Base-by-base conservation (phyloP, 1,284 basidiomycete species). In the Phylloporus sp. region DNA sequence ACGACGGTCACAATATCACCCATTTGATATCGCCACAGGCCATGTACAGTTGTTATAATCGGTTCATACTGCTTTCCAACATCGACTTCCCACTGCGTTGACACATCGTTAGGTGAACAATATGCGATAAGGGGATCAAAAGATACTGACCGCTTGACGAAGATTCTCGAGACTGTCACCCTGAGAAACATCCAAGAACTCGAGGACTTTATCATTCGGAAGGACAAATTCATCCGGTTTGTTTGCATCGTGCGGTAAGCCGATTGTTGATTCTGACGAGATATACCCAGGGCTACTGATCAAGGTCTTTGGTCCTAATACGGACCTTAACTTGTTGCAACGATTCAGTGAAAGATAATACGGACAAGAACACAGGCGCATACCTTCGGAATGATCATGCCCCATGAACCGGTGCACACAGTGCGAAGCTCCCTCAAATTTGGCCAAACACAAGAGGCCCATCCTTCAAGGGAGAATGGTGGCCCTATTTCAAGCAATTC, bases 1-100 rank as follows among this genome's bases (percentile, higher is more conserved):
- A 70, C 6, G 39, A 75, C 62, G 11, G 59, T 23, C 6, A 76
- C 2, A 11, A 75, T 20, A 25, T 75, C 76, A 1, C 70, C 73
- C 8, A 77, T 57, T 15, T 39, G 66, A 35, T 77, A 76, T 20
- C 71, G 72, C 76, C 76, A 77, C 45, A 77, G 58, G 6, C 76
- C 76, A 27, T 71, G 65, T 49, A 63, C 62, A 10, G 74, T 74
- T 5, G 72, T 76, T 3, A 43, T 2, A 8, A 43, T 8, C 19
- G 15, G 43, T 19, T 43, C 43, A 17, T 43, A 20, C 43, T 53
- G 58, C 58, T 74, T 70, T 1, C 70, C 69, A 2, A 64, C 65
- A 52, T 75, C 39, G 8, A 74, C 59, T 32, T 77, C 70, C 74
- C 75, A 76, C 75, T 76, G 19, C 27, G 15, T 12, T 20, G 3